phyloP scores from a whole-genome alignment of 495 filamentous ascomycete species.

The Penicillium subrubescens region DNA sequence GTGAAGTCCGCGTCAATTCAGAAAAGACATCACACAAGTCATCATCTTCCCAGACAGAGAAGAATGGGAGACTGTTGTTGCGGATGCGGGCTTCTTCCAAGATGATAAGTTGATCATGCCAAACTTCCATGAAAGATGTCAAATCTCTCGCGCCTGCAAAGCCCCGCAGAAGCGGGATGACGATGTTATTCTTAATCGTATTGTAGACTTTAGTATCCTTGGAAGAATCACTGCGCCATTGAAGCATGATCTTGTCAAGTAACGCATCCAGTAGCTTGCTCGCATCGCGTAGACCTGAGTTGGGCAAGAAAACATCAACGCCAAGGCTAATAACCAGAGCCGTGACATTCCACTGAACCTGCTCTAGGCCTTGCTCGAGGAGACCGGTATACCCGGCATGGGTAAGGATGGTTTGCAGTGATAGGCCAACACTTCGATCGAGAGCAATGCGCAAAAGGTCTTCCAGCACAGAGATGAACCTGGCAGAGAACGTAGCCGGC shows the following conservation, averaged over 20 bases:
- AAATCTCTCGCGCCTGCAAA: slow-evolving; percentile 68
- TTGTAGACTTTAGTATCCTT: slow-evolving; percentile 24
- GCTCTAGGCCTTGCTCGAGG: slow-evolving; percentile 34
- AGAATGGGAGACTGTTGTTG: slow-evolving; percentile 29
- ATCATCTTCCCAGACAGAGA: slow-evolving; percentile 63
- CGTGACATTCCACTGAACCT: slow-evolving; percentile 63
- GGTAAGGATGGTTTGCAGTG: slow-evolving; percentile 47
- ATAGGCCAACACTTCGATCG: slow-evolving; percentile 43
- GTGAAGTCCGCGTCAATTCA: slow-evolving; percentile 40
- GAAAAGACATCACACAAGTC: slow-evolving; percentile 50
- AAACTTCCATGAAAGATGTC: slow-evolving; percentile 64
- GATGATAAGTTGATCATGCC: slow-evolving; percentile 61
- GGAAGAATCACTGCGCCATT: slow-evolving; percentile 33
- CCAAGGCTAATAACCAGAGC: slow-evolving; percentile 64
- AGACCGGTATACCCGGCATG: slow-evolving; percentile 49
- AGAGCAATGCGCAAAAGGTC: slow-evolving; percentile 47
- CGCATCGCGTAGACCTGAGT: slow-evolving; percentile 46
- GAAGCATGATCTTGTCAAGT: slow-evolving; percentile 41
- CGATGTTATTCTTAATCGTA: slow-evolving; percentile 42
- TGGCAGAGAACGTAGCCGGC: slow-evolving; percentile 27
- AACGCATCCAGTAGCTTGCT: slow-evolving; percentile 45
- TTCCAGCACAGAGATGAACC: slow-evolving; percentile 42
- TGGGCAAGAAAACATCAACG: slow-evolving; percentile 68
- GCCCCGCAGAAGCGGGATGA: slow-evolving; percentile 61
- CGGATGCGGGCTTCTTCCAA: slow-evolving; percentile 43